phyloP scores from a whole-genome alignment of 106 monocot genomes.

The Dioscorea zingiberensis region DNA sequence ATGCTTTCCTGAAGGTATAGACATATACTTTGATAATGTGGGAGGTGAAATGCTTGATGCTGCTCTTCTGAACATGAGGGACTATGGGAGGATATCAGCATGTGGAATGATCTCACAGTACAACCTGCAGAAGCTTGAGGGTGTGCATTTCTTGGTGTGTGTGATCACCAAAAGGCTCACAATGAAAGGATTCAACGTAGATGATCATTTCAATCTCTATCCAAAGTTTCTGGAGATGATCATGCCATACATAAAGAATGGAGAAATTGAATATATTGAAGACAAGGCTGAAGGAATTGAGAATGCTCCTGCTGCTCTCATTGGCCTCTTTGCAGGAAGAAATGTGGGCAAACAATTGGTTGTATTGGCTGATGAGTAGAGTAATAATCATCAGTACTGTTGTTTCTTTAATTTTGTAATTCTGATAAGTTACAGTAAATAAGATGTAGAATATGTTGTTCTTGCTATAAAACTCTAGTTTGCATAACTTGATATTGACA shows the following conservation, averaged over 20 bases:
- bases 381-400: too few relatives aligned
- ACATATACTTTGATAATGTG: conserved; percentile 60
- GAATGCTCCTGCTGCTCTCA: conserved; percentile 12
- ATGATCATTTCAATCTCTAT: conserved; percentile 4
- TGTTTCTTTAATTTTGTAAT: background rate
- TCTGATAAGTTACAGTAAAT: too few relatives aligned
- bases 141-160: conserved; percentile 14
- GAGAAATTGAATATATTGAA: conserved; percentile 15
- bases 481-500: too few relatives aligned
- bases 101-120: conserved; percentile 64
- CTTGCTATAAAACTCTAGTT: too few relatives aligned
- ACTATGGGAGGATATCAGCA: conserved; percentile 23
- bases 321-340: conserved; percentile 8
- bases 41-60: conserved; percentile 51
- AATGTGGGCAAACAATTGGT: conserved; percentile 21
- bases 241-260: conserved; percentile 5
- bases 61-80: conserved; percentile 48
- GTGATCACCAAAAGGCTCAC: conserved; percentile 6
- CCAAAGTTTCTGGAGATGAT: conserved; percentile 13
- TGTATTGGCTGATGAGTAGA: background rate
- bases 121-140: conserved; percentile 29
- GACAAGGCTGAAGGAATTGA: conserved; percentile 13
- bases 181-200: conserved; percentile 18
- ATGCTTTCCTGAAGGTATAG: conserved; percentile 52
- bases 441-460: too few relatives aligned